Conservation (phyloP, 495 filamentous ascomycete genomes). For the Cercophora sp. region DNA sequence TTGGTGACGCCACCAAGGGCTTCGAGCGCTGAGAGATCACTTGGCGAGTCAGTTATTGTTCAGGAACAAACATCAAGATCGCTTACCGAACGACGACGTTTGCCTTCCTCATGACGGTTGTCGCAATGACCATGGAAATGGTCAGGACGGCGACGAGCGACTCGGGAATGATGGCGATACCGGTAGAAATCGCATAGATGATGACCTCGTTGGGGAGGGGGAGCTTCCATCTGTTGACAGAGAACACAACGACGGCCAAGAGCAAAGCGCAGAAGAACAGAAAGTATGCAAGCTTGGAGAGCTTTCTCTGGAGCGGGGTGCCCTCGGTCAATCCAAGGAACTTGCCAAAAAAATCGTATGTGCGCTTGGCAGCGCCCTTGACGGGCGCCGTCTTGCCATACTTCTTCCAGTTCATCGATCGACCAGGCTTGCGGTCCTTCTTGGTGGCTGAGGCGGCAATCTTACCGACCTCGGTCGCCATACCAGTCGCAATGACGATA, state of each 20-base stretch:
- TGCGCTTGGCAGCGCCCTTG: slow-evolving; percentile 53
- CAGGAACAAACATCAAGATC: background rate
- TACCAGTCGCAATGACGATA: slow-evolving; percentile 66
- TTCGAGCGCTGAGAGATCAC: slow-evolving; percentile 69
- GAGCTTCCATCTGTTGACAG: slow-evolving; percentile 62
- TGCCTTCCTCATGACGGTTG: slow-evolving; percentile 68
- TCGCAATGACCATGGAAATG: slow-evolving; percentile 74
- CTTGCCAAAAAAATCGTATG: slow-evolving; percentile 60
- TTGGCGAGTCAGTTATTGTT: background rate
- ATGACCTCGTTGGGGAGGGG: slow-evolving; percentile 62
- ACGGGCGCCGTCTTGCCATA: slow-evolving; percentile 55
- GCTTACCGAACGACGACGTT: slow-evolving; percentile 73
- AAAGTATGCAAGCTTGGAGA: slow-evolving; percentile 69
- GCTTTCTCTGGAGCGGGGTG: slow-evolving; percentile 77
- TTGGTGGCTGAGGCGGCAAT: slow-evolving; percentile 66
- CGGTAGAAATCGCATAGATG: slow-evolving; percentile 74
- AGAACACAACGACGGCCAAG: slow-evolving; percentile 76
- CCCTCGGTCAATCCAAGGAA: slow-evolving; percentile 74
- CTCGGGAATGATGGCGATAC: slow-evolving; percentile 70
- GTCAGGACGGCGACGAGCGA: slow-evolving; percentile 67
- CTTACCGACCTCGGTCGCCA: slow-evolving; percentile 81
- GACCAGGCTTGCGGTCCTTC: slow-evolving; percentile 56
- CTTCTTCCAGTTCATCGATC: slow-evolving; percentile 61
- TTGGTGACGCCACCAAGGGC: slow-evolving; percentile 82
- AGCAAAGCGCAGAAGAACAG: slow-evolving; percentile 72